Evolutionary conservation across 495 filamentous ascomycete species (phyloP).

Genomic region (Venustampulla echinocandica): DNA sequence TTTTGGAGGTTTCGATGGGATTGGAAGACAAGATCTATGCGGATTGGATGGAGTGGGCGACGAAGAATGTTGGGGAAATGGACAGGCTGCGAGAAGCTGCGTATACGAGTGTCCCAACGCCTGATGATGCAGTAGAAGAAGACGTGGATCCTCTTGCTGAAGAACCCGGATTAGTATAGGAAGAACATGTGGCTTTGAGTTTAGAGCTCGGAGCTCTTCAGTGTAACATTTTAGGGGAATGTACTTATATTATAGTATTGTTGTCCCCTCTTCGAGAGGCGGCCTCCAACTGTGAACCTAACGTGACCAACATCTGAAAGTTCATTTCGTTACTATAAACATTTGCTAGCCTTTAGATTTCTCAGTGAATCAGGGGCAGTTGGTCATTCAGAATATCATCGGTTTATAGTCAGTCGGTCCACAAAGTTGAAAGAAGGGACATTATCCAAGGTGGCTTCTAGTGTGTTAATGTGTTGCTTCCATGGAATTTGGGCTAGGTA

Average conservation of each 20-base stretch:
- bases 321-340: too few relatives aligned
- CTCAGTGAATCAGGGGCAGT: too few relatives aligned
- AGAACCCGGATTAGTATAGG: not conserved
- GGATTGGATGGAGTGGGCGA: constrained; percentile 75
- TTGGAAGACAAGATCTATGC: constrained; percentile 73
- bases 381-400: too few relatives aligned
- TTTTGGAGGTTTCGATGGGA: constrained; percentile 67
- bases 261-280: too few relatives aligned
- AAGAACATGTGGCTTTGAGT: not conserved
- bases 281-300: not conserved
- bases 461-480: too few relatives aligned
- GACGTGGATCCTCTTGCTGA: not conserved
- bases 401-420: too few relatives aligned
- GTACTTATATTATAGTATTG: too few relatives aligned
- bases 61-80: constrained; percentile 37
- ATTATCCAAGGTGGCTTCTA: too few relatives aligned
- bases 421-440: too few relatives aligned
- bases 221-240: not conserved
- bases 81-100: constrained; percentile 35
- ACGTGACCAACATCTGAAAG: too few relatives aligned
- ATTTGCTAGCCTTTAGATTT: too few relatives aligned
- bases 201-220: not conserved
- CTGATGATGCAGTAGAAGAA: constrained; percentile 5
- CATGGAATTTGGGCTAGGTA: too few relatives aligned
- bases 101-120: constrained; percentile 36